Conservation (phyloP, 2,329 filamentous ascomycete species). For the Pyricularia pennisetigena region DNA sequence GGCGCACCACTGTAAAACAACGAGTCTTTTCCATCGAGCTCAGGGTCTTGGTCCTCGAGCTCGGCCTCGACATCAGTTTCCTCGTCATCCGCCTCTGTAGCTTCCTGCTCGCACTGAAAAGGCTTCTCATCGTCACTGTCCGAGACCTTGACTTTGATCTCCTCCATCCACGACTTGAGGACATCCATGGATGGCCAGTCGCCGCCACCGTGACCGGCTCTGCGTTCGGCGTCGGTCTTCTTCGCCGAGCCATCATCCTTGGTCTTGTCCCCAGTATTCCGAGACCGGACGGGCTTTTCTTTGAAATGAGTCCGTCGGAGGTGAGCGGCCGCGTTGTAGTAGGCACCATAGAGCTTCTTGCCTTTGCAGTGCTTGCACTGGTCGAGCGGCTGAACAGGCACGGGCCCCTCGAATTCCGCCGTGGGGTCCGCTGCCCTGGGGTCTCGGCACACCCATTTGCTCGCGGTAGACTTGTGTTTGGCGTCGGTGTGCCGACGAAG, state of each 20-base stretch:
- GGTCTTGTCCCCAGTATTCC: constrained; percentile 16
- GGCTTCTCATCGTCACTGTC: constrained; percentile 23
- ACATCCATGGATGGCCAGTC: constrained; percentile 46
- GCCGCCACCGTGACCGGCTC: constrained; percentile 43
- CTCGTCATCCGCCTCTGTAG: constrained; percentile 9
- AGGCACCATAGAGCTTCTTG: constrained; percentile 74
- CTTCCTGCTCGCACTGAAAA: constrained; percentile 14
- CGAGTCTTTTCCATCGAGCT: background rate
- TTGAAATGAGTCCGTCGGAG: constrained; percentile 83
- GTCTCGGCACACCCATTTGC: constrained; percentile 50
- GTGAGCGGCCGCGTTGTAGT: constrained; percentile 93
- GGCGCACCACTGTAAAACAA: background rate
- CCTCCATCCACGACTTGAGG: constrained; percentile 50
- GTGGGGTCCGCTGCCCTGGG: constrained; percentile 29
- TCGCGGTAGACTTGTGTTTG: constrained; percentile 50
- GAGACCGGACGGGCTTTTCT: constrained; percentile 39
- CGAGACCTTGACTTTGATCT: constrained; percentile 33
- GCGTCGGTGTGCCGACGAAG: constrained; percentile 55
- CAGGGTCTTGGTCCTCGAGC: background rate
- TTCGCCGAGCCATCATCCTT: constrained; percentile 5
- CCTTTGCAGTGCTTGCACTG: constrained; percentile 77
- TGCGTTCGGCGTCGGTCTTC: constrained; percentile 32
- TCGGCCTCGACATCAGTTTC: background rate
- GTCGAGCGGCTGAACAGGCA: constrained; percentile 53
- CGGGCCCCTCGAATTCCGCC: constrained; percentile 30